phyloP scores from a whole-genome alignment of 129 eudicot genomes.

The Kitagawia praeruptora region DNA sequence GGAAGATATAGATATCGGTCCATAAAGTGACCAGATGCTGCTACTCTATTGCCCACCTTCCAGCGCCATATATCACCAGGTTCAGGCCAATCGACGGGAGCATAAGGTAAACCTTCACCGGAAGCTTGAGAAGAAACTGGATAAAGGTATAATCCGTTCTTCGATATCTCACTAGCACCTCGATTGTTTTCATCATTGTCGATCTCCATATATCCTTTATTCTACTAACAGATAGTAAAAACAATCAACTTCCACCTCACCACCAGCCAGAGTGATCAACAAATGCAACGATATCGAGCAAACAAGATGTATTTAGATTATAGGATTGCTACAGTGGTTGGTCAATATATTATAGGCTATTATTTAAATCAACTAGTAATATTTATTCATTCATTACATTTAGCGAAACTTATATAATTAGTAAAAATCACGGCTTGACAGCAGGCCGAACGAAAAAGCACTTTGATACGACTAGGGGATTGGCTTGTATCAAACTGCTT shows the following conservation, averaged over 20 bases:
- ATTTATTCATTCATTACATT: neutral
- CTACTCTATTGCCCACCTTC: slow-evolving; percentile 14
- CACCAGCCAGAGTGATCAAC: neutral
- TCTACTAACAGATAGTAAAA: neutral
- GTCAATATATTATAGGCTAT: neutral
- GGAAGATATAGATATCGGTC: slow-evolving; percentile 50
- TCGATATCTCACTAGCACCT: slow-evolving; percentile 27
- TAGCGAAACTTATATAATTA: neutral
- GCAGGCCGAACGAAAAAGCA: neutral
- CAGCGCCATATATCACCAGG: slow-evolving; percentile 23
- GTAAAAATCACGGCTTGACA: neutral
- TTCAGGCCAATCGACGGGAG: slow-evolving; percentile 73
- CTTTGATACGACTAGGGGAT: neutral
- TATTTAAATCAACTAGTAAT: neutral
- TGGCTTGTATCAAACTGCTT: neutral
- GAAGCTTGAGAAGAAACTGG: slow-evolving; percentile 40
- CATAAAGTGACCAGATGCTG: slow-evolving; percentile 23
- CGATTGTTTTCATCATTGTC: slow-evolving; percentile 39
- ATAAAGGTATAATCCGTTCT: slow-evolving; percentile 31
- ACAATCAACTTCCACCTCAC: neutral
- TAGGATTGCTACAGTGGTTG: neutral
- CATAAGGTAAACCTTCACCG: slow-evolving; percentile 79
- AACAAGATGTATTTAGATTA: neutral
- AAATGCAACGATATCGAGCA: neutral
- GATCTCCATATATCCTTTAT: slow-evolving; percentile 45